Evolutionary conservation across 106 monocot genomes (phyloP).

Genomic region (Posidonia australis): DNA sequence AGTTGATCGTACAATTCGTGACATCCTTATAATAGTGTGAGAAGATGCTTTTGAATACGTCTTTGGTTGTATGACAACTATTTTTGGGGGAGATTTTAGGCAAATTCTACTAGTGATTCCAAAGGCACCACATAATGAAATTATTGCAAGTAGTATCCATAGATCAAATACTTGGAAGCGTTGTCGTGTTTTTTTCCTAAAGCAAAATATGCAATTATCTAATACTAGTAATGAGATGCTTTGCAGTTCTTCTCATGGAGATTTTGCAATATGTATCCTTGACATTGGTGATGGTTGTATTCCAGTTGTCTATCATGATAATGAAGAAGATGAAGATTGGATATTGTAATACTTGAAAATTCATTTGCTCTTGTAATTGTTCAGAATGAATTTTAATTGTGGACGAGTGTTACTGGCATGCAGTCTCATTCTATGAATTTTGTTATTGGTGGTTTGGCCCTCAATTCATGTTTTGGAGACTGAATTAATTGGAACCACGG

Average conservation of each 20-base stretch:
- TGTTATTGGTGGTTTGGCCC: too few species aligned
- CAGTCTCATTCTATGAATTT: too few species aligned
- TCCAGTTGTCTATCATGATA: too few species aligned
- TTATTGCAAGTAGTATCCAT: neutral
- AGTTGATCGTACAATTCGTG: conserved; percentile 11
- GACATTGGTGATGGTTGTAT: conserved; percentile 14
- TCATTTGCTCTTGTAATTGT: too few species aligned
- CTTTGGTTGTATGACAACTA: too few species aligned
- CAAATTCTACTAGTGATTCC: conserved; percentile 15
- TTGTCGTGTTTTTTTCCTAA: conserved; percentile 5
- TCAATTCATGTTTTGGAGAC: too few species aligned
- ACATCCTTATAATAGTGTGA: neutral
- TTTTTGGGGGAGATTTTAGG: conserved; percentile 20
- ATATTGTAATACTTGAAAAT: too few species aligned
- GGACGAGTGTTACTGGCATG: too few species aligned
- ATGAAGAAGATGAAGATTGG: neutral
- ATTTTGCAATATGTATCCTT: conserved; percentile 18
- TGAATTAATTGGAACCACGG: too few species aligned
- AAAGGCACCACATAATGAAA: conserved; percentile 1
- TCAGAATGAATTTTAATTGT: too few species aligned
- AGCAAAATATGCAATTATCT: neutral
- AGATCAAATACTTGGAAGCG: too few species aligned
- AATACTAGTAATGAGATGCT: neutral
- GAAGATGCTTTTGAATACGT: neutral
- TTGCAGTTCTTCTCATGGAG: neutral